phyloP scores from a whole-genome alignment of 148 eudicot species.

The Amaranthus cruentus region DNA sequence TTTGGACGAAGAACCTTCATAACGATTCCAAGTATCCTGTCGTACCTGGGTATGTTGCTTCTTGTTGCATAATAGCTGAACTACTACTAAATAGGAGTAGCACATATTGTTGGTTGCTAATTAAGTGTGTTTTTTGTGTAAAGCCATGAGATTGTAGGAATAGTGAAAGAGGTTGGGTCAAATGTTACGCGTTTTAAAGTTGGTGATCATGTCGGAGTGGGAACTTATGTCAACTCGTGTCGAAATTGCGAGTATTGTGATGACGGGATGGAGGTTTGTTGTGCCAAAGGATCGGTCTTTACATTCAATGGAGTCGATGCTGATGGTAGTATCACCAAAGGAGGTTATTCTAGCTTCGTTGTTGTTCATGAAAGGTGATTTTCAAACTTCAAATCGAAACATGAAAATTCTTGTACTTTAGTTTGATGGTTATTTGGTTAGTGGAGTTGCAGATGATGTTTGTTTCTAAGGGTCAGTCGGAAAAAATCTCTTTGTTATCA shows the following conservation, averaged over 20 bases:
- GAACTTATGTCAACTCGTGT: constrained; percentile 83
- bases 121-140: constrained; percentile 4
- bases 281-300: constrained; percentile 48
- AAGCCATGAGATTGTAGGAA: constrained; percentile 88
- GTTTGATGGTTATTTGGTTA: background rate
- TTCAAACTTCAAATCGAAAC: background rate
- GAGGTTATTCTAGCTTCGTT: constrained; percentile 66
- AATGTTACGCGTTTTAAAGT: constrained; percentile 57
- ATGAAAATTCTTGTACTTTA: background rate
- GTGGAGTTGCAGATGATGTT: no score
- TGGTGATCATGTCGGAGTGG: constrained; percentile 82
- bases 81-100: background rate
- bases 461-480: no score
- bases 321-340: constrained; percentile 71
- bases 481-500: no score
- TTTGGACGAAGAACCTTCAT: constrained; percentile 53
- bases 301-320: constrained; percentile 61
- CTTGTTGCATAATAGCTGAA: background rate
- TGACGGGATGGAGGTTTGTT: constrained; percentile 50
- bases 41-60: constrained; percentile 69
- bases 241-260: constrained; percentile 69
- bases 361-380: constrained; percentile 68
- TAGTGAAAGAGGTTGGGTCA: constrained; percentile 64
- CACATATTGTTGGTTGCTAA: constrained; percentile 1
- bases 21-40: constrained; percentile 68